A percentile compares a stretch with the other conserved stretches of the same genome.
Conservation (phyloP, 2,329 filamentous ascomycete genomes). For the Emmonsia crescens region DNA sequence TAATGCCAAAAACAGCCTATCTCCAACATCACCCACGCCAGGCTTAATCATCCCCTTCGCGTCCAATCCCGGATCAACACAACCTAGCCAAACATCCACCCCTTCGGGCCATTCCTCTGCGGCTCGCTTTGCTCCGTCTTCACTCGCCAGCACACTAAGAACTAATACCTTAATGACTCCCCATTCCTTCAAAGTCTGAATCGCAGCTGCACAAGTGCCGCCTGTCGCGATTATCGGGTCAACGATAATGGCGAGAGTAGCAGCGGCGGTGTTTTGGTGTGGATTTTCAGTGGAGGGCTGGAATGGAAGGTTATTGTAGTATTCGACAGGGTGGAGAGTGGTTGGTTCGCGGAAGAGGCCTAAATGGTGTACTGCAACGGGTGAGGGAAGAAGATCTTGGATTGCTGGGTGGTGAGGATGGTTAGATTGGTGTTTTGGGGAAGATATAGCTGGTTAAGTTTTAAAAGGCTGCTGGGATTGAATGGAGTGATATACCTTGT, state of each 20-base stretch:
- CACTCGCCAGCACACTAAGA: constrained; percentile 62
- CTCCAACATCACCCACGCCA: constrained; percentile 81
- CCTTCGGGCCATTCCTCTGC: constrained; percentile 59
- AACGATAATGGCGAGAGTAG: constrained; percentile 67
- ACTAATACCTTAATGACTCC: constrained; percentile 74
- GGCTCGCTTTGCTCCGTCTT: constrained; percentile 58
- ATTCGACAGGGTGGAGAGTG: constrained; percentile 82
- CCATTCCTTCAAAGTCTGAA: constrained; percentile 83
- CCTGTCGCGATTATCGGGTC: constrained; percentile 93
- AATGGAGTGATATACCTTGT: constrained; percentile 47
- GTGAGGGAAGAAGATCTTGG: constrained; percentile 66
- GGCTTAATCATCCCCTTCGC: constrained; percentile 82
- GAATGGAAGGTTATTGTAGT: constrained; percentile 94
- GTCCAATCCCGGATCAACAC: constrained; percentile 61
- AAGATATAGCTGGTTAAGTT: not conserved
- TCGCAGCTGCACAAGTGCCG: constrained; percentile 77
- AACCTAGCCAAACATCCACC: constrained; percentile 63
- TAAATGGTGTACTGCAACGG: constrained; percentile 82
- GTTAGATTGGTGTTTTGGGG: not conserved
- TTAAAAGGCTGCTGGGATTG: not conserved
- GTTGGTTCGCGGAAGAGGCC: constrained; percentile 86
- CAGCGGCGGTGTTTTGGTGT: constrained; percentile 30
- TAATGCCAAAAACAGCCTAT: constrained; percentile 77
- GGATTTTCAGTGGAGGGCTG: constrained; percentile 19
- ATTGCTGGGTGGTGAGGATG: constrained; percentile 44